These are phyloP conservation scores for Daldinia caldariorum DNA, from an alignment of 495 filamentous ascomycete genomes.

Conservation along the genomic window DNA sequence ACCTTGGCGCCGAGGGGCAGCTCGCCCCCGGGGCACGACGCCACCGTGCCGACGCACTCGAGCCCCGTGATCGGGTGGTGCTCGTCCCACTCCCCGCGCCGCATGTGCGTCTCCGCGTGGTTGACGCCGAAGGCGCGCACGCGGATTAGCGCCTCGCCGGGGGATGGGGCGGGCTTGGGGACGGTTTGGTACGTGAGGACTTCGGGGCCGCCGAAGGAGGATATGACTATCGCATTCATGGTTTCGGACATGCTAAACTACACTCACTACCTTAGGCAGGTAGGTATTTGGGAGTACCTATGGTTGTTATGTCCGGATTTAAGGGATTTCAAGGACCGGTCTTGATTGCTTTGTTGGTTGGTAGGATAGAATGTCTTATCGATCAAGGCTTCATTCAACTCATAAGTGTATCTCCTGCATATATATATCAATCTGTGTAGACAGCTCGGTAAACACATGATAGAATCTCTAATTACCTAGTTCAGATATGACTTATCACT, in stretches of 20 bases:
- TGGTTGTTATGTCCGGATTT: neutral
- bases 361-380: no score
- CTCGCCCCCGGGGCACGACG: slow-evolving; percentile 3
- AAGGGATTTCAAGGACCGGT: neutral
- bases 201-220: slow-evolving; percentile 47
- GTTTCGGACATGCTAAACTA: slow-evolving; percentile 32
- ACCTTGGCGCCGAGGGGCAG: slow-evolving; percentile 52
- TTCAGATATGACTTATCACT: no score
- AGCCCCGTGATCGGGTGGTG: slow-evolving; percentile 56
- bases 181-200: no score
- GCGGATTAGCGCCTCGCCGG: slow-evolving; percentile 51
- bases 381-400: no score
- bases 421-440: no score
- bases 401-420: no score
- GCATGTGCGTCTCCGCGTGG: slow-evolving; percentile 64
- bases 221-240: slow-evolving; percentile 59
- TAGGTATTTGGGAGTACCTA: neutral
- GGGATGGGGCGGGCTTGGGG: slow-evolving; percentile 38
- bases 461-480: no score
- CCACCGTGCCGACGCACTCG: slow-evolving; percentile 59
- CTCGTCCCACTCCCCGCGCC: slow-evolving; percentile 62
- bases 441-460: no score
- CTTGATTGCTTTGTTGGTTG: neutral
- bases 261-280: no score
- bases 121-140: slow-evolving; percentile 54